A percentile compares a stretch with the other conserved stretches of the same genome.
phyloP scores from a whole-genome alignment of 2,329 filamentous ascomycete genomes.

The Claviceps monticola region DNA sequence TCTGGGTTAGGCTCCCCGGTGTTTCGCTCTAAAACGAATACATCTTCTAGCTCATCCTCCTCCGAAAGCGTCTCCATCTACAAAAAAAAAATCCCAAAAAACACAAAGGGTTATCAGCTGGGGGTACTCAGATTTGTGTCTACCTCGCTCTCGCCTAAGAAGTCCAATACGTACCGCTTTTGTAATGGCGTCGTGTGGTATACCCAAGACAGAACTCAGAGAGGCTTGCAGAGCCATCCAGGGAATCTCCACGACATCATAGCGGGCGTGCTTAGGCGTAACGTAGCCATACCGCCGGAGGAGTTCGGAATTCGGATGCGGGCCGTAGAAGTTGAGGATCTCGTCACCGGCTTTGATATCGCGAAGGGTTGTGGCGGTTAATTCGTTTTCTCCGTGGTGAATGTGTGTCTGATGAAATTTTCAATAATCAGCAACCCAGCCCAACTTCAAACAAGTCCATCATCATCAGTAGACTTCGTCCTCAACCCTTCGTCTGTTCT shows the following conservation, averaged over 20 bases:
- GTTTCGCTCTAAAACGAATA: slow-evolving; percentile 52
- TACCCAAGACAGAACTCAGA: slow-evolving; percentile 23
- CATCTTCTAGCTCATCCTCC: slow-evolving; percentile 57
- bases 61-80: slow-evolving; percentile 31
- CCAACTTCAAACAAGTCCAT: no score
- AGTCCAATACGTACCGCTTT: slow-evolving; percentile 25
- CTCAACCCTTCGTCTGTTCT: no score
- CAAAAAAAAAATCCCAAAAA: not conserved
- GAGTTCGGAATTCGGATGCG: slow-evolving; percentile 69
- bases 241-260: slow-evolving; percentile 72
- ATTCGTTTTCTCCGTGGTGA: slow-evolving; percentile 36
- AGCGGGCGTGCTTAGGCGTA: slow-evolving; percentile 60
- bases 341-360: slow-evolving; percentile 58
- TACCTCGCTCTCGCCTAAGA: not conserved
- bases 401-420: slow-evolving; percentile 31
- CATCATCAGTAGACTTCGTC: no score
- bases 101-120: not conserved
- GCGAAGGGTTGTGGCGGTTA: slow-evolving; percentile 60
- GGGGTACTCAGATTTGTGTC: not conserved
- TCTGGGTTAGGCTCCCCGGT: slow-evolving; percentile 35
- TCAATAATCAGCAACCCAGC: not conserved
- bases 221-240: slow-evolving; percentile 42
- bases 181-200: slow-evolving; percentile 24
- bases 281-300: slow-evolving; percentile 78
- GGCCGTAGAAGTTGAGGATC: slow-evolving; percentile 80